phyloP scores from a whole-genome alignment of 192 early-diverging fungal species.

The Allomyces macrogynus region DNA sequence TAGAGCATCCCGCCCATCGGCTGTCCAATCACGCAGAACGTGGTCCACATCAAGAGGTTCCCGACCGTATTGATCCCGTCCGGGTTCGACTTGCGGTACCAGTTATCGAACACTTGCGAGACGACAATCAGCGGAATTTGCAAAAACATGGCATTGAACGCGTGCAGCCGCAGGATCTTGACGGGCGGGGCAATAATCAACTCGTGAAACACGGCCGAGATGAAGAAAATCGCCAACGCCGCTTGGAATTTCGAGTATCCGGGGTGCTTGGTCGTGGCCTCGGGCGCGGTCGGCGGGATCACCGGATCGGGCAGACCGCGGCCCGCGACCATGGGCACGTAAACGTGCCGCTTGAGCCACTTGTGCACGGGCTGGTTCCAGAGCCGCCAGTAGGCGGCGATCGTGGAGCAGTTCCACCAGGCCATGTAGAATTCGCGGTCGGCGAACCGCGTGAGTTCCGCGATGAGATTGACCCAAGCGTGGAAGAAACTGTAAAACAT shows the following conservation, averaged over 20 bases:
- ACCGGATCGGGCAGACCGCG: background rate
- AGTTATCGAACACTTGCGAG: background rate
- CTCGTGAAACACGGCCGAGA: constrained; percentile 63
- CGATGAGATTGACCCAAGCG: constrained; percentile 53
- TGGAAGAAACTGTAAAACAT: constrained; percentile 78
- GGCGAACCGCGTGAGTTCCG: constrained; percentile 57
- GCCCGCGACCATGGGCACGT: constrained; percentile 37
- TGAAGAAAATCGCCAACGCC: constrained; percentile 44
- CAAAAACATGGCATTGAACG: background rate
- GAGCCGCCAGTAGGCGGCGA: constrained; percentile 67
- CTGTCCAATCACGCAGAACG: background rate
- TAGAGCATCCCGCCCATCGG: background rate
- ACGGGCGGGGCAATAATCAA: background rate
- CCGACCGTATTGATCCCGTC: background rate
- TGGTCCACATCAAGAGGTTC: background rate
- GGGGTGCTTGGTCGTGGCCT: background rate
- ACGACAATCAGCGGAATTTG: background rate
- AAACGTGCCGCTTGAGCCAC: constrained; percentile 73
- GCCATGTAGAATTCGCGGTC: constrained; percentile 70
- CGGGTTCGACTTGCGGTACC: background rate
- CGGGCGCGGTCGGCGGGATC: background rate
- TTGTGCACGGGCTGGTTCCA: constrained; percentile 83
- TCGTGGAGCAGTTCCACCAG: constrained; percentile 71
- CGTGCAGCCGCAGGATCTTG: background rate
- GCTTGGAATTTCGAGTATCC: constrained; percentile 11